Percentiles rank a stretch among this genome's conserved stretches.
These are phyloP conservation scores for Digitaria exilis DNA, from an alignment of 202 grass and related monocot genomes.

Conservation along the genomic window DNA sequence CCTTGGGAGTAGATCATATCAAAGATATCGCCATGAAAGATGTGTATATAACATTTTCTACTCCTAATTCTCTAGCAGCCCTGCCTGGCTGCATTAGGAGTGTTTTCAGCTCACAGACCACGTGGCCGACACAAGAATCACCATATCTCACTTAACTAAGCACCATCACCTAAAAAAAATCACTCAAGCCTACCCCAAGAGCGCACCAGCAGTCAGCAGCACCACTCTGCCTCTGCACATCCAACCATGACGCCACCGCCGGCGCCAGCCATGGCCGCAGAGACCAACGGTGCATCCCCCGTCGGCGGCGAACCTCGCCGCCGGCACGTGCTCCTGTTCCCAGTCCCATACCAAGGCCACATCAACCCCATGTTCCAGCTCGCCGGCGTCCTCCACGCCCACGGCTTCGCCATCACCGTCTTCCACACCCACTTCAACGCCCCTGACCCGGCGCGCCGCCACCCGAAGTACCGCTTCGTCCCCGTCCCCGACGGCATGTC, in stretches of 20 bases:
- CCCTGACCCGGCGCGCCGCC: conserved; percentile 34
- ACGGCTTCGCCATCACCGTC: conserved; percentile 50
- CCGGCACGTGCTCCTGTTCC: conserved; percentile 59
- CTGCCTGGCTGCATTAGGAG: no score
- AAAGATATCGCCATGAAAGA: no score
- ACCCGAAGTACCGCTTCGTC: conserved; percentile 54
- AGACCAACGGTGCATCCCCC: neutral
- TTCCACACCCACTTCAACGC: conserved; percentile 45
- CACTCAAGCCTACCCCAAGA: no score
- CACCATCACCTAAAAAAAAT: no score
- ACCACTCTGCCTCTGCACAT: neutral
- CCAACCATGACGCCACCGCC: neutral
- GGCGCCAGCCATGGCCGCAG: neutral
- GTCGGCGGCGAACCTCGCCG: neutral
- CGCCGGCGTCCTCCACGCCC: conserved; percentile 53
- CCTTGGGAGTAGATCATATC: no score
- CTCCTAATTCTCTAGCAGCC: no score
- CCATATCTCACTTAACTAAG: no score
- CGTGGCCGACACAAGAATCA: no score
- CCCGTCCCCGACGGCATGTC: conserved; percentile 35
- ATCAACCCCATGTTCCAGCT: conserved; percentile 76
- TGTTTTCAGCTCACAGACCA: no score
- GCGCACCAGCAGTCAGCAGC: no score
- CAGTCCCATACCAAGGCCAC: conserved; percentile 70
- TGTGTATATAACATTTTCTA: no score